Base-by-base conservation (phyloP, 1,284 basidiomycete genomes). In the Puccinia triticina region DNA sequence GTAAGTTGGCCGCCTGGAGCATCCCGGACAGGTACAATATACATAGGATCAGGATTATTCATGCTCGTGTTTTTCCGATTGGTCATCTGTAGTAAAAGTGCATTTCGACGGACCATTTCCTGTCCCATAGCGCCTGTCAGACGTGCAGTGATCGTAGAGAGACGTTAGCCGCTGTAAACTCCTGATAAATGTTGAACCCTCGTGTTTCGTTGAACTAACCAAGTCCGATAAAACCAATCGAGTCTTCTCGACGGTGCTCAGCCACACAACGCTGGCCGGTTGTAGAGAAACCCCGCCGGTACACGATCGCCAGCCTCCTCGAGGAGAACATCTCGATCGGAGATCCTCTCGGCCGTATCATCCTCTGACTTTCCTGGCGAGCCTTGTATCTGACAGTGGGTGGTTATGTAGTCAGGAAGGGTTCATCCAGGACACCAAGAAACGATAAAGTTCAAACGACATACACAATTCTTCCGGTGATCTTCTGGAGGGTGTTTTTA, bases 181-280 rank as follows among this genome's bases (percentile, higher is more conserved):
- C 61, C 26, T 43, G 11, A 29, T 29, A 23, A 61, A 8, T 76
- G 21, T 5, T 59, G 21, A 21, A n/a, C 40, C n/a, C 11, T 48
- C 40, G 23, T 71, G n/a, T 48, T 48, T 61, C 32, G 26, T 12
- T 61, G 26, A 26, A 29, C 32, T 61, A n/a, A 80, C 78, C 78
- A 14, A 80, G 78, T 21, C 78, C 78, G n/a, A 73, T 80, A 29
- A 80, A 80, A 5, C 78, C 78, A 21, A 80, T 80, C 5, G 78
- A 72, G n/a, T 66, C 66, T 29, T 77, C 53, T 61, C 73, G 73
- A 59, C 32, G 73, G 37, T 74, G 50, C 26, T 74, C 29, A 23
- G 29, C 69, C 23, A n/a, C 23, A 11, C 57, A 8, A 8, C 26
- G 48, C 48, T 3, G 11, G 29, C 14, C 32, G 7, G 29, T 34